Evolutionary conservation across 1,139 yeast genomes (phyloP).

Genomic region (Blastobotrys proliferans): DNA sequence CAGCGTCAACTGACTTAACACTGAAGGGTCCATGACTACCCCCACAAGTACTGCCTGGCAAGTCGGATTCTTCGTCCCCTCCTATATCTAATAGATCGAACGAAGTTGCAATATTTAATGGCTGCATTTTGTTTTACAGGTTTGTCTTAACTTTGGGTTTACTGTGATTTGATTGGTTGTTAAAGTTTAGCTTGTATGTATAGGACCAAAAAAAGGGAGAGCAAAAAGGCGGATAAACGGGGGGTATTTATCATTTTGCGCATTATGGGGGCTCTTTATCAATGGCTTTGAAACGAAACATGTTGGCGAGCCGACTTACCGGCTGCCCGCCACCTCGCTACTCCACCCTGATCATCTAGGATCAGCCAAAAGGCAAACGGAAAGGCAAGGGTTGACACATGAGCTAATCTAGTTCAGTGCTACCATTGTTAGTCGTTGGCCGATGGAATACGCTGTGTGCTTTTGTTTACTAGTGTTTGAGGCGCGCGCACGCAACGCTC

Average conservation of each 20-base stretch:
- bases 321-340: too few species aligned
- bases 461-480: too few species aligned
- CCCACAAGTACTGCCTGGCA: conserved; percentile 13
- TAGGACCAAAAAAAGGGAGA: neutral
- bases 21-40: conserved; percentile 7
- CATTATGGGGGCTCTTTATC: too few species aligned
- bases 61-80: conserved; percentile 9
- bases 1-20: neutral
- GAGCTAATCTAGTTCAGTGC: too few species aligned
- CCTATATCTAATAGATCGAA: conserved; percentile 8
- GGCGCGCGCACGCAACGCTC: too few species aligned
- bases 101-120: conserved; percentile 2
- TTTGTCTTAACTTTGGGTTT: neutral
- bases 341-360: too few species aligned
- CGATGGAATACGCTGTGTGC: too few species aligned
- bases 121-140: conserved; percentile 7
- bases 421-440: too few species aligned
- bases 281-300: too few species aligned
- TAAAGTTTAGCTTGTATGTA: too few species aligned
- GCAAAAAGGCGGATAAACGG: neutral
- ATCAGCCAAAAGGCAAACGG: neutral
- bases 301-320: too few species aligned
- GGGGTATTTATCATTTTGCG: conserved; percentile 6
- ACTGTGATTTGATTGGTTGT: too few species aligned
- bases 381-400: neutral